These are phyloP conservation scores for Candida ovalis DNA, from an alignment of 805 yeast genomes.

Conservation along the genomic window DNA sequence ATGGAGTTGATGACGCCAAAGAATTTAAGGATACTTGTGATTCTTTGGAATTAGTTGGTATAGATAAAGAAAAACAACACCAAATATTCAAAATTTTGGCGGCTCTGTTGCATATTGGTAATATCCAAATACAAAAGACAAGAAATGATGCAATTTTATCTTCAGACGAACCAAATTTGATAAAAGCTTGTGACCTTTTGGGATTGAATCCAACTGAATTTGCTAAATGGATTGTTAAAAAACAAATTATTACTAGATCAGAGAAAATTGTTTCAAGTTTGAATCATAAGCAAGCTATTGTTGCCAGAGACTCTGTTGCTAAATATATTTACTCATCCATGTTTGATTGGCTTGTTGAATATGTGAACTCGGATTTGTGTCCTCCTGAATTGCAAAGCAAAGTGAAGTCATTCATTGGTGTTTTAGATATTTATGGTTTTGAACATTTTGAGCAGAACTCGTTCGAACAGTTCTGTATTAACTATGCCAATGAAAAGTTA, in stretches of 20 bases:
- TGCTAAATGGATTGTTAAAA: slow-evolving; percentile 89
- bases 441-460: slow-evolving; percentile 94
- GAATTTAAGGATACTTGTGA: slow-evolving; percentile 75
- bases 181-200: slow-evolving; percentile 77
- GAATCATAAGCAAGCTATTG: slow-evolving; percentile 77
- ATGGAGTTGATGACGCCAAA: slow-evolving; percentile 74
- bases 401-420: slow-evolving; percentile 82
- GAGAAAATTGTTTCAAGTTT: slow-evolving; percentile 87
- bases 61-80: slow-evolving; percentile 52
- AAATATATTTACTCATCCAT: slow-evolving; percentile 88
- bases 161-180: slow-evolving; percentile 82
- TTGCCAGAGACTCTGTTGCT: slow-evolving; percentile 95
- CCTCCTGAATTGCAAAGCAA: slow-evolving; percentile 61
- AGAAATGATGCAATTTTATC: slow-evolving; percentile 78
- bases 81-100: slow-evolving; percentile 78
- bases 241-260: slow-evolving; percentile 86
- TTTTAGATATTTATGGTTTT: slow-evolving; percentile 94
- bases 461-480: slow-evolving; percentile 96
- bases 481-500: slow-evolving; percentile 93
- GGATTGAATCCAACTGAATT: slow-evolving; percentile 72
- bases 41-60: slow-evolving; percentile 79
- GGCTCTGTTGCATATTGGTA: slow-evolving; percentile 89
- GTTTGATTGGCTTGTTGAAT: slow-evolving; percentile 91
- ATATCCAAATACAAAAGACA: slow-evolving; percentile 80
- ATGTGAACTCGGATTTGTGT: slow-evolving; percentile 78